Evolutionary conservation across 1,284 basidiomycete genomes (phyloP).

Genomic region (Cystobasidium pallidum): DNA sequence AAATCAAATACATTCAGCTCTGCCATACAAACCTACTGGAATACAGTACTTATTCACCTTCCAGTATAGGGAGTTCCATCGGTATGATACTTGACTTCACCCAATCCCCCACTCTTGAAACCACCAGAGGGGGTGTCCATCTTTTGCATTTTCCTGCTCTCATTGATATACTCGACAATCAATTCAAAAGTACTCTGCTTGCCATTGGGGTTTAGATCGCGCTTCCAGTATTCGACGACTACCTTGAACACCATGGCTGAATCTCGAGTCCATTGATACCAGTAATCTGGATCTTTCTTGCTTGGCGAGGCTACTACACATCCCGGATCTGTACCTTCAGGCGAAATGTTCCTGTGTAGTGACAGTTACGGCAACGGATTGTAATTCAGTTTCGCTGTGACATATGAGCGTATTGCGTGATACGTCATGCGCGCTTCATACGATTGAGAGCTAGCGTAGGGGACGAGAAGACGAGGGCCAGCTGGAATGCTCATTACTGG

Average conservation of each 20-base stretch:
- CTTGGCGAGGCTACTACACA: slow-evolving; percentile 58
- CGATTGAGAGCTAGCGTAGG: background rate
- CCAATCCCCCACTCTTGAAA: slow-evolving; percentile 59
- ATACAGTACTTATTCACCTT: slow-evolving; percentile 40
- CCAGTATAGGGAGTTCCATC: slow-evolving; percentile 53
- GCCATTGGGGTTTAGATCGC: slow-evolving; percentile 39
- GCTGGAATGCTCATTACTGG: no score
- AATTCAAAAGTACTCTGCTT: slow-evolving; percentile 38
- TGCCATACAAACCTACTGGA: no score
- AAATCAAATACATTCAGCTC: background rate
- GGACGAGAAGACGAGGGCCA: background rate
- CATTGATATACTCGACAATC: slow-evolving; percentile 46
- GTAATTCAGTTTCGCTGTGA: slow-evolving; percentile 10
- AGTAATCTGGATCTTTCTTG: slow-evolving; percentile 59
- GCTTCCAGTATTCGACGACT: slow-evolving; percentile 51
- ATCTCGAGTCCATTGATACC: slow-evolving; percentile 61
- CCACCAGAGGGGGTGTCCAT: slow-evolving; percentile 58
- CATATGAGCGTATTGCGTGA: background rate
- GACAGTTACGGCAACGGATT: background rate
- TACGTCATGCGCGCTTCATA: slow-evolving; percentile 10
- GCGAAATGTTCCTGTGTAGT: slow-evolving; percentile 49
- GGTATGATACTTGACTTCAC: slow-evolving; percentile 63
- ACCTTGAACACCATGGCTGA: slow-evolving; percentile 56
- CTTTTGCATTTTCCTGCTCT: slow-evolving; percentile 56
- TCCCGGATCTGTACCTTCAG: slow-evolving; percentile 48